Evolutionary conservation across 768 basidiomycete genomes (phyloP), one percentile per base, ranked within the genome.

Genomic region (Suillus lakei): DNA sequence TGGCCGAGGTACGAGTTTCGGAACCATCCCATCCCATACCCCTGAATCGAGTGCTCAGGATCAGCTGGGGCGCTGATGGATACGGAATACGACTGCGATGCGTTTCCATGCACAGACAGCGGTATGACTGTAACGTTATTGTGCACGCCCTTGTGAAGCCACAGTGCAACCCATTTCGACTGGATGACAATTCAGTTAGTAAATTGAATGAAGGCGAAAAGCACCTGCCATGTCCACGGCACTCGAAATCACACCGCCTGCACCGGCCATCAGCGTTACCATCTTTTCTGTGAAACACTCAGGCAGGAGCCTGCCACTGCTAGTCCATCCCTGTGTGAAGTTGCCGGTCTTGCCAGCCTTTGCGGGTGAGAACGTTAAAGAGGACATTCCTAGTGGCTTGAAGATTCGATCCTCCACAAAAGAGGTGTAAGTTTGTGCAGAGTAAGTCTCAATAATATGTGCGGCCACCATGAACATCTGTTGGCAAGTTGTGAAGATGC

Each of bases 21-120:
- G 46, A n/a, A 39, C 83, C 83, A 84, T 4, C 84, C 84, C 69
- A 82, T 67, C 3, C 80, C 82, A 66, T 84, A 85, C 7, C 74
- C 79, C 1, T 46, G 16, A 43, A 81, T 67, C 1, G 82, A 80
- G 0, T 67, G 23, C 21, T 69, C 68, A 1, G 70, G 60, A 43
- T 68, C 28, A 6, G 9, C 5, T 1, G 71, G 63, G 16, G 68
- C 67, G 23, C 58, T 51, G 18, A 63, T 7, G 0, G 43, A 51
- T 41, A 84, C 64, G 0, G 75, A 62, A 50, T 77, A 76, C 5
- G 79, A 74, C 6, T 75, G 69, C 0, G 81, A 79, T 3, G 71
- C 69, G 44, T 73, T 75, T 5, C 69, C 66, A 56, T 80, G 73
- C 7, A 74, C 71, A 15, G 68, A 61, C 4, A 51, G 46, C 1